phyloP scores from a whole-genome alignment of 768 basidiomycete species.

The Flagelloscypha sp. region DNA sequence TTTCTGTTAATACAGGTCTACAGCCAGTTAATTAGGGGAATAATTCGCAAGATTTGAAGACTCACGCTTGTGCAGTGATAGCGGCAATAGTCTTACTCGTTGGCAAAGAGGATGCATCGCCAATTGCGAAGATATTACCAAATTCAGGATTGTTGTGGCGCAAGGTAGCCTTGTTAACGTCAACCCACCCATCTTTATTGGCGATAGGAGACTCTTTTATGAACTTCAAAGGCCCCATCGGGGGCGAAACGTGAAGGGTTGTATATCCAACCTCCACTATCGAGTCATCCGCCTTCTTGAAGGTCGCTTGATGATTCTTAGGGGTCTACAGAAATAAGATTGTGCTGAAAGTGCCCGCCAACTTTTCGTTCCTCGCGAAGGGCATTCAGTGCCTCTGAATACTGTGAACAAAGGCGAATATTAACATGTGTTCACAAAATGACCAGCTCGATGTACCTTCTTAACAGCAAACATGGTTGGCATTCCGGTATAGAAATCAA shows the following conservation, averaged over 20 bases:
- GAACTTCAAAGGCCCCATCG: slow-evolving; percentile 81
- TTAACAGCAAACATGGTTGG: slow-evolving; percentile 96
- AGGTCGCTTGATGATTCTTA: slow-evolving; percentile 70
- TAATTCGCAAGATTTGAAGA: too few relatives aligned
- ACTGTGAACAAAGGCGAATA: too few relatives aligned
- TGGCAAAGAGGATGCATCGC: slow-evolving; percentile 88
- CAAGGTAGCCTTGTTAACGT: slow-evolving; percentile 73
- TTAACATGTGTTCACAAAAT: too few relatives aligned
- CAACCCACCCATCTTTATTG: slow-evolving; percentile 83
- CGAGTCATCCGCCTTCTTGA: slow-evolving; percentile 70
- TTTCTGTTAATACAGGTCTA: slow-evolving; percentile 86
- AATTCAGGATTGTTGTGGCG: slow-evolving; percentile 77
- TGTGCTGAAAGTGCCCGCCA: slow-evolving; percentile 73
- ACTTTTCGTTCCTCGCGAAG: slow-evolving; percentile 75
- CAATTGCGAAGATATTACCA: slow-evolving; percentile 79
- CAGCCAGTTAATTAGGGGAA: too few relatives aligned
- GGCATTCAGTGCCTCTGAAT: slow-evolving; percentile 76
- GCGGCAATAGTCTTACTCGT: slow-evolving; percentile 97
- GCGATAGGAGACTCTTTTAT: slow-evolving; percentile 72
- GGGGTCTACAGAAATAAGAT: slow-evolving; percentile 72
- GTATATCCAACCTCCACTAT: slow-evolving; percentile 71
- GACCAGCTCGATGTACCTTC: too few relatives aligned
- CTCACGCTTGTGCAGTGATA: slow-evolving; percentile 84
- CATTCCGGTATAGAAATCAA: slow-evolving; percentile 86
- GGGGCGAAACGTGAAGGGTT: slow-evolving; percentile 80